These are phyloP conservation scores for Sanghuangporus sanghuang DNA, from an alignment of 1,284 basidiomycete species.

Conservation along the genomic window DNA sequence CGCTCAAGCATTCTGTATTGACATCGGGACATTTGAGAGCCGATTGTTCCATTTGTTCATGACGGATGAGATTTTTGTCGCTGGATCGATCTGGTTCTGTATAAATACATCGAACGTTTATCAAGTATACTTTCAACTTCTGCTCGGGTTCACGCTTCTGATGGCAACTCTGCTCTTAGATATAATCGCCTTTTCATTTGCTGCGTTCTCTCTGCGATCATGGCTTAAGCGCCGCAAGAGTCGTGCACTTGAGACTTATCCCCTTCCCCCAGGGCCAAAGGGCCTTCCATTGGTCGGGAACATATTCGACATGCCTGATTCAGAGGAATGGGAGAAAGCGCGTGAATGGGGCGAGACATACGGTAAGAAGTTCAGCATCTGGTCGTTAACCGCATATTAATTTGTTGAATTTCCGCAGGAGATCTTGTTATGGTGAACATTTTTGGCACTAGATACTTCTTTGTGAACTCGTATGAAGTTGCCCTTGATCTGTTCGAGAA, in stretches of 20 bases:
- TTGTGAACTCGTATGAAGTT: conserved; percentile 23
- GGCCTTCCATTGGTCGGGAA: conserved; percentile 9
- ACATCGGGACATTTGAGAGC: too few relatives aligned
- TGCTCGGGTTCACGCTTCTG: background rate
- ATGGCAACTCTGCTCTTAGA: background rate
- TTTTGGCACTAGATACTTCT: conserved; percentile 21
- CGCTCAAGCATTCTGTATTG: too few relatives aligned
- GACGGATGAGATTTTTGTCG: too few relatives aligned
- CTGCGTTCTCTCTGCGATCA: background rate
- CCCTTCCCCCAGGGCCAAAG: conserved; percentile 8
- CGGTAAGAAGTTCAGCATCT: background rate
- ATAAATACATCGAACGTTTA: too few relatives aligned
- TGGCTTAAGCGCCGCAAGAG: background rate
- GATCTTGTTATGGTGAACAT: conserved; percentile 26
- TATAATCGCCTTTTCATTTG: background rate
- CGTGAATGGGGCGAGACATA: conserved; percentile 7
- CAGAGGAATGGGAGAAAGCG: conserved; percentile 5
- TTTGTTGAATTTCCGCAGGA: background rate
- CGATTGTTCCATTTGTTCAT: too few relatives aligned
- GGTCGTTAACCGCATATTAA: background rate
- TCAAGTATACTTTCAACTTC: too few relatives aligned
- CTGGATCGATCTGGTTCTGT: too few relatives aligned
- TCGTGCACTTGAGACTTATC: background rate
- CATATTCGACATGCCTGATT: conserved; percentile 11
- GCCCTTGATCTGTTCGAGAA: conserved; percentile 23